Evolutionary conservation across 2,329 filamentous ascomycete genomes (phyloP).

Genomic region (Diaporthe ilicicola): DNA sequence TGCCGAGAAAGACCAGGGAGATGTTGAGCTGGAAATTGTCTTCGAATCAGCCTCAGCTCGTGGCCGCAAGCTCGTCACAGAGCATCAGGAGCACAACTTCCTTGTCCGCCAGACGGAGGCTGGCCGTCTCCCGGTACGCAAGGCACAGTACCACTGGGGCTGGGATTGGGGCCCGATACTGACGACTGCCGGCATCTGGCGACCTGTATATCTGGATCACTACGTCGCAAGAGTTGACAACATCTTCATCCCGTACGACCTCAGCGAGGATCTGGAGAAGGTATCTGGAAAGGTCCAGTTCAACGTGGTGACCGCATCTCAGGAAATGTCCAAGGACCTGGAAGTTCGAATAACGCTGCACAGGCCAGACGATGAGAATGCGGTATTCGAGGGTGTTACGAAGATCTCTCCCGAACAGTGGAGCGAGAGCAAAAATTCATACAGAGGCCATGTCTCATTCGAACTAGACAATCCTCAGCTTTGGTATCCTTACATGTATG

Average conservation of each 20-base stretch:
- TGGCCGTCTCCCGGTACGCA: slow-evolving; percentile 67
- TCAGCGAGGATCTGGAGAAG: slow-evolving; percentile 65
- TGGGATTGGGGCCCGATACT: slow-evolving; percentile 79
- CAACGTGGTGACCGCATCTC: neutral
- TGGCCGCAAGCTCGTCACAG: slow-evolving; percentile 68
- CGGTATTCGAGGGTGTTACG: neutral
- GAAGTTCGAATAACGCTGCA: neutral
- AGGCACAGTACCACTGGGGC: slow-evolving; percentile 77
- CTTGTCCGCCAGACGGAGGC: slow-evolving; percentile 72
- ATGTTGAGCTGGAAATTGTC: slow-evolving; percentile 68
- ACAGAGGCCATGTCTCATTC: neutral
- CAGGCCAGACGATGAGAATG: neutral
- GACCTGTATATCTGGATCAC: slow-evolving; percentile 75
- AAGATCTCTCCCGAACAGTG: neutral
- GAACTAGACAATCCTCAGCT: neutral
- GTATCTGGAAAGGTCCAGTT: slow-evolving; percentile 59
- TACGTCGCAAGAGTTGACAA: slow-evolving; percentile 73
- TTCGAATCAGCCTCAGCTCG: slow-evolving; percentile 72
- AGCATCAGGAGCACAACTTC: slow-evolving; percentile 70
- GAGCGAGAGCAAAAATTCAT: neutral
- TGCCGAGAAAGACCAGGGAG: slow-evolving; percentile 53
- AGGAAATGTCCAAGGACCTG: neutral
- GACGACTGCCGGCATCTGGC: slow-evolving; percentile 76
- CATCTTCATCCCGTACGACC: slow-evolving; percentile 67
- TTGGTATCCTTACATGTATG: slow-evolving; percentile 2